Conservation (phyloP, 768 basidiomycete genomes). For the Ramaria rubella region DNA sequence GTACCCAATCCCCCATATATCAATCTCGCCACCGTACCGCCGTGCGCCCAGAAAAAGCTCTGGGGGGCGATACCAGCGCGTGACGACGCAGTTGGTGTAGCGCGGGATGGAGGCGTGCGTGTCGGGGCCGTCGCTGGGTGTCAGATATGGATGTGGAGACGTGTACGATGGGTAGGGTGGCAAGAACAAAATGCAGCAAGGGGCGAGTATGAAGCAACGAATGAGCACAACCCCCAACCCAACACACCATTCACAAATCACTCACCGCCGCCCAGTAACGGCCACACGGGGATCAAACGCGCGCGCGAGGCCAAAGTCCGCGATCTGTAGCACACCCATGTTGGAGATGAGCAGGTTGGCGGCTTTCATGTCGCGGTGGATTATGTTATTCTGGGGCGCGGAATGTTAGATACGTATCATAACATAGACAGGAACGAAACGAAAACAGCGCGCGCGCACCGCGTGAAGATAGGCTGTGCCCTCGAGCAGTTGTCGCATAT, state of each 20-base stretch:
- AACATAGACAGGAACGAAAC: constrained; percentile 2
- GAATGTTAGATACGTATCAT: constrained; percentile 6
- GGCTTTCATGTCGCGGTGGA: constrained; percentile 99
- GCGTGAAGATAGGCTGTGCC: constrained; percentile 95
- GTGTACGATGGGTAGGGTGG: too few relatives aligned
- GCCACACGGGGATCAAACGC: constrained; percentile 49
- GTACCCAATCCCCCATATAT: constrained; percentile 97
- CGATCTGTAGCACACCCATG: constrained; percentile 75
- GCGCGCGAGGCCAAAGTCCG: constrained; percentile 94
- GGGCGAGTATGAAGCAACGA: too few relatives aligned
- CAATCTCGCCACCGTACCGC: constrained; percentile 89
- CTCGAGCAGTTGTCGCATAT: constrained; percentile 93
- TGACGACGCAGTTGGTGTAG: constrained; percentile 95
- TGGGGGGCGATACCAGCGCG: constrained; percentile 91
- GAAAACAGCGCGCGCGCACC: constrained; percentile 40
- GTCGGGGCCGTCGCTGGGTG: constrained; percentile 23
- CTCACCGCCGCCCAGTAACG: constrained; percentile 30
- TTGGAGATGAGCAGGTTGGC: constrained; percentile 94
- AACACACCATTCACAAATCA: not conserved
- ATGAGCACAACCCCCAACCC: not conserved
- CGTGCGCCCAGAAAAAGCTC: constrained; percentile 85
- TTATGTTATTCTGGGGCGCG: constrained; percentile 72
- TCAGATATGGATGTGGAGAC: not conserved
- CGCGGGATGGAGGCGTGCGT: constrained; percentile 51
- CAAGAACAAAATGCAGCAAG: too few relatives aligned